Conservation (phyloP, 208 protist species). For the Angomonas ambiguus region DNA sequence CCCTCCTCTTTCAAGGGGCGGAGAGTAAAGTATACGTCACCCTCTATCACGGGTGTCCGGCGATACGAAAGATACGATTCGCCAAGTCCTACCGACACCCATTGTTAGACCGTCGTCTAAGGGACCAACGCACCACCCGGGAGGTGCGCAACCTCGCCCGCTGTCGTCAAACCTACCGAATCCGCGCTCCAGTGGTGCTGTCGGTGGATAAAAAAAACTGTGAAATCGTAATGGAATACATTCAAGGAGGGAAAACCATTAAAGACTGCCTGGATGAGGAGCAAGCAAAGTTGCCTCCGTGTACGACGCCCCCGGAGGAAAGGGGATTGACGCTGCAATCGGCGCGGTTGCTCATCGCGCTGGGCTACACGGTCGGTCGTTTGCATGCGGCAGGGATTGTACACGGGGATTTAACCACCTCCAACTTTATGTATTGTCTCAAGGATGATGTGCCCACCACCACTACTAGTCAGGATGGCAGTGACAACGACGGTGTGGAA, state of each 20-base stretch:
- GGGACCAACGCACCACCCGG: slow-evolving; percentile 68
- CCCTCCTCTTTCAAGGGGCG: slow-evolving; percentile 62
- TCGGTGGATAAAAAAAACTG: slow-evolving; percentile 46
- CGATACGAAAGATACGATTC: slow-evolving; percentile 77
- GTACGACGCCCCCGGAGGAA: slow-evolving; percentile 2
- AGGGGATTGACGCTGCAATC: slow-evolving; percentile 22
- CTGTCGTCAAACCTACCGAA: slow-evolving; percentile 43
- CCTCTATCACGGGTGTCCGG: slow-evolving; percentile 49
- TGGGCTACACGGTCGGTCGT: slow-evolving; percentile 84
- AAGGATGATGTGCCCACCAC: neutral
- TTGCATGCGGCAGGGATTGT: slow-evolving; percentile 92
- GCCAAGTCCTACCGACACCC: slow-evolving; percentile 72
- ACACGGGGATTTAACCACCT: slow-evolving; percentile 98
- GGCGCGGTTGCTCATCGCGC: slow-evolving; percentile 37
- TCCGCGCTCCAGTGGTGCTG: slow-evolving; percentile 60
- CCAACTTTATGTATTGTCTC: slow-evolving; percentile 89
- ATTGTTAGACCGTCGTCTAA: slow-evolving; percentile 65
- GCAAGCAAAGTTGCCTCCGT: slow-evolving; percentile 8
- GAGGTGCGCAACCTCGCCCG: slow-evolving; percentile 69
- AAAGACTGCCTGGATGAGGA: slow-evolving; percentile 55
- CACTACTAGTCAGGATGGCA: neutral
- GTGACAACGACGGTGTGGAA: neutral
- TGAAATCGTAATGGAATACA: slow-evolving; percentile 78
- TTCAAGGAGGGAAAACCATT: slow-evolving; percentile 49
- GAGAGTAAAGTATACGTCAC: slow-evolving; percentile 76